Evolutionary conservation across 2,329 filamentous ascomycete genomes (phyloP), one percentile per base, ranked within the genome.

Genomic region (Pseudogymnoascus sp.): DNA sequence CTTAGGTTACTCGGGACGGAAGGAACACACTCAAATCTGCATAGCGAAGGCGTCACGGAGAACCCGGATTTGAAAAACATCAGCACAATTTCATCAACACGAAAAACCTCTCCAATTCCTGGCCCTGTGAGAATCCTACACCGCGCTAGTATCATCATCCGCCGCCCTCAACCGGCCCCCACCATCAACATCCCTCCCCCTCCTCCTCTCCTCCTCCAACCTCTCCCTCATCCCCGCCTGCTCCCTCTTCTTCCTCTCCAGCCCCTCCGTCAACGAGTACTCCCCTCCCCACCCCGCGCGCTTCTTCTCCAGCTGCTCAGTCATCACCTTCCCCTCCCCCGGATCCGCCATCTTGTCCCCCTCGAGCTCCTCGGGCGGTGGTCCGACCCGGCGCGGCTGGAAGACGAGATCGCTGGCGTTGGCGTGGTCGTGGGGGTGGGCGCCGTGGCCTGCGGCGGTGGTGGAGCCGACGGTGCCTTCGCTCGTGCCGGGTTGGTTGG

Each of bases 241-340:
- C 65, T 74, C 72, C 36, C 63, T 68, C 67, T 73, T 75, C 57
- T 71, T 69, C 61, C 69, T 69, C 33, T 73, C 72, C 64, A 74
- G 62, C 65, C 69, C 65, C 61, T 66, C 68, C 6, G 71, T 73
- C 60, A 71, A 67, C 40, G 69, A 71, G 4, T 65, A 64, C 38
- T 74, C 65, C 61, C 71, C 71, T 21, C 71, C 71, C 70, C 71
- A 73, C 17, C 72, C 71, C 1, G 69, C 70, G 62, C 69, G 67
- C 65, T 70, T 72, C 67, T 74, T 74, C 57, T 72, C 60, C 11
- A 72, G 64, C 40, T 73, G 71, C 19, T 69, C 71, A 60, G 67
- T 42, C 70, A 73, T 72, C 6, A 72, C 68, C 17, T 71, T 64
- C 65, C 72, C 71, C 64, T 73, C 71, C 19, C 69, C 70, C 1